Conservation (phyloP, 2,329 filamentous ascomycete species). For the Verticillium albo-atrum region DNA sequence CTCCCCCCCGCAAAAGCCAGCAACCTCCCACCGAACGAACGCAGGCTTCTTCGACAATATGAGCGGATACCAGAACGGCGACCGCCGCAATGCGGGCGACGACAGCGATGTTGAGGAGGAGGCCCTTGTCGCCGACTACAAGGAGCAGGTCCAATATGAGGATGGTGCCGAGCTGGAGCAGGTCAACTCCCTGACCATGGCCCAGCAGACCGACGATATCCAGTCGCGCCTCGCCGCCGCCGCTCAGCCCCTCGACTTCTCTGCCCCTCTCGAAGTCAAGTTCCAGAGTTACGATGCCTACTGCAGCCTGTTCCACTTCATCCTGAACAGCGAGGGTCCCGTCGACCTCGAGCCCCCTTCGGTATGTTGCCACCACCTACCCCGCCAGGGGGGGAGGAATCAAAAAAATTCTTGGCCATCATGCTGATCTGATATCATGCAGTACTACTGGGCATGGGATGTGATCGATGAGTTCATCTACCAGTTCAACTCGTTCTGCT, state of each 20-base stretch:
- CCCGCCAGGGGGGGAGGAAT: background rate
- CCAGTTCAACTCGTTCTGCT: slow-evolving; percentile 99
- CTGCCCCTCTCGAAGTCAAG: slow-evolving; percentile 92
- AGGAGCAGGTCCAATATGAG: slow-evolving; percentile 92
- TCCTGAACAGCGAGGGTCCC: slow-evolving; percentile 97
- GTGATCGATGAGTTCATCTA: slow-evolving; percentile 99
- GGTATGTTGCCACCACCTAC: slow-evolving; percentile 53
- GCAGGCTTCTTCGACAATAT: slow-evolving; percentile 28
- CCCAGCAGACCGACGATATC: slow-evolving; percentile 81
- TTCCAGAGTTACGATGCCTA: slow-evolving; percentile 99
- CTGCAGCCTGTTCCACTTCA: slow-evolving; percentile 98
- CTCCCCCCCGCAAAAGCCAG: background rate
- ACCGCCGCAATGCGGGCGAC: slow-evolving; percentile 61
- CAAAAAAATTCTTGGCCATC: slow-evolving; percentile 9
- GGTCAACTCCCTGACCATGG: slow-evolving; percentile 63
- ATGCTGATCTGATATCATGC: slow-evolving; percentile 15
- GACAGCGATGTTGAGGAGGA: slow-evolving; percentile 97
- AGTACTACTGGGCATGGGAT: slow-evolving; percentile 99
- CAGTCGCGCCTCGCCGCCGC: slow-evolving; percentile 88
- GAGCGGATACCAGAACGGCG: slow-evolving; percentile 60
- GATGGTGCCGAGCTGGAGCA: slow-evolving; percentile 74
- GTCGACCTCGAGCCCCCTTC: slow-evolving; percentile 96
- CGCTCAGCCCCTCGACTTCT: slow-evolving; percentile 92
- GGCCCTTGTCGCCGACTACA: slow-evolving; percentile 91
- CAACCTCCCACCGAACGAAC: background rate